Percentiles rank a stretch among this genome's conserved stretches.
These are phyloP conservation scores for Mortierella claussenii DNA, from an alignment of 192 early-diverging fungal genomes.

Conservation along the genomic window DNA sequence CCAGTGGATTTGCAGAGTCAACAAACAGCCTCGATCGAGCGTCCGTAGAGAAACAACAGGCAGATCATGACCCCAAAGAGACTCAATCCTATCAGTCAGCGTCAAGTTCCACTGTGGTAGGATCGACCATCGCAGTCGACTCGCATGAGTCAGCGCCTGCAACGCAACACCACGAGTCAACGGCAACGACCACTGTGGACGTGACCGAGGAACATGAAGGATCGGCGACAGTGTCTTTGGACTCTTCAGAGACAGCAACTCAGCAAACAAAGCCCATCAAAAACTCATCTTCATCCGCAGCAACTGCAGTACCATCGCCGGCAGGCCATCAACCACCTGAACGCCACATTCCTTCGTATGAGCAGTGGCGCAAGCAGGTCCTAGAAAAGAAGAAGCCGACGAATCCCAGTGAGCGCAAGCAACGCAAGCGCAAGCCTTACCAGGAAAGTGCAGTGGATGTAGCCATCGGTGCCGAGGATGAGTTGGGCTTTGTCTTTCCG, in stretches of 20 bases:
- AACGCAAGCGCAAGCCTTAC: conserved; percentile 41
- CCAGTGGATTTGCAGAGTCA: background rate
- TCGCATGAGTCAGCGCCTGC: background rate
- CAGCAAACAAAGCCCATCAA: background rate
- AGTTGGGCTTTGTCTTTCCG: conserved; percentile 40
- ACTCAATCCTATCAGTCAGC: conserved; percentile 14
- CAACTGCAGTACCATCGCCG: background rate
- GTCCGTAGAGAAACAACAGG: too few relatives aligned
- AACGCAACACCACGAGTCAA: background rate
- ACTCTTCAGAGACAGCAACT: background rate
- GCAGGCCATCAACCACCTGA: conserved; percentile 5
- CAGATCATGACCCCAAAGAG: too few relatives aligned
- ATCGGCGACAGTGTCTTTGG: background rate
- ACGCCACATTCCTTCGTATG: conserved; percentile 41
- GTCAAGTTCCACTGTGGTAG: conserved; percentile 4
- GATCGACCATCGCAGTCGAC: conserved; percentile 21
- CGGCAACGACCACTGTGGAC: background rate
- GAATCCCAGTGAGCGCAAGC: conserved; percentile 35
- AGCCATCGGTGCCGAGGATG: conserved; percentile 44
- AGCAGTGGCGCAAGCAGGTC: conserved; percentile 50
- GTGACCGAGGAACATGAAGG: background rate
- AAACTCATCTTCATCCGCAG: background rate
- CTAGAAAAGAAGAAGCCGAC: conserved; percentile 38
- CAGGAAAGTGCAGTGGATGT: conserved; percentile 46
- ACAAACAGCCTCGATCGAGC: too few relatives aligned